phyloP scores from a whole-genome alignment of 2,329 filamentous ascomycete genomes.

The Gliomastix tumulicola region DNA sequence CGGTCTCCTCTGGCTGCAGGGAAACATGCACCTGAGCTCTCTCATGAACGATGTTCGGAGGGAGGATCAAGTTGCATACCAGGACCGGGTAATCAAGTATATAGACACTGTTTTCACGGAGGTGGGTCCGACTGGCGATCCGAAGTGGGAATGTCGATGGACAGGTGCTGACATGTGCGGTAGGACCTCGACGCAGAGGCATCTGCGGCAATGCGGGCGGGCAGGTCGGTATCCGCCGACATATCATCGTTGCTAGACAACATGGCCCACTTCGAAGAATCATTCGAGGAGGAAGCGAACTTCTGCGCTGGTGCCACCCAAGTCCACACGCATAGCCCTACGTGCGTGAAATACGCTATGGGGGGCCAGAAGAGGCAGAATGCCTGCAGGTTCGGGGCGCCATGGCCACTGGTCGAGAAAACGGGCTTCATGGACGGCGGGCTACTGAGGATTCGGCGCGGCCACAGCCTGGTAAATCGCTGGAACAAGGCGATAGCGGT shows the following conservation, averaged over 20 bases:
- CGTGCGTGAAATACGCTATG: background rate
- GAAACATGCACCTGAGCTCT: conserved; percentile 1
- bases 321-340: background rate
- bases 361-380: background rate
- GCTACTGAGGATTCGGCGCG: background rate
- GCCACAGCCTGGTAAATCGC: background rate
- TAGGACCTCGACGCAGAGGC: background rate
- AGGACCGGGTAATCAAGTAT: background rate
- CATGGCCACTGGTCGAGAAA: background rate
- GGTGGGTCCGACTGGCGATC: background rate
- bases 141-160: conserved; percentile 3
- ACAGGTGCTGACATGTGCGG: background rate
- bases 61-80: background rate
- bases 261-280: background rate
- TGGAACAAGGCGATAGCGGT: background rate
- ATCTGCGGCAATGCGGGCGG: background rate
- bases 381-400: background rate
- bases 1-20: conserved; percentile 3
- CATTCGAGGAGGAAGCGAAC: background rate
- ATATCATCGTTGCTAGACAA: background rate
- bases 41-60: background rate
- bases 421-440: background rate
- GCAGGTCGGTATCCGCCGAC: background rate
- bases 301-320: background rate
- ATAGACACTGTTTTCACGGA: background rate